Percentiles rank a stretch among this genome's conserved stretches.
Conservation (phyloP, 2,329 filamentous ascomycete species). For the Botryotinia convoluta region DNA sequence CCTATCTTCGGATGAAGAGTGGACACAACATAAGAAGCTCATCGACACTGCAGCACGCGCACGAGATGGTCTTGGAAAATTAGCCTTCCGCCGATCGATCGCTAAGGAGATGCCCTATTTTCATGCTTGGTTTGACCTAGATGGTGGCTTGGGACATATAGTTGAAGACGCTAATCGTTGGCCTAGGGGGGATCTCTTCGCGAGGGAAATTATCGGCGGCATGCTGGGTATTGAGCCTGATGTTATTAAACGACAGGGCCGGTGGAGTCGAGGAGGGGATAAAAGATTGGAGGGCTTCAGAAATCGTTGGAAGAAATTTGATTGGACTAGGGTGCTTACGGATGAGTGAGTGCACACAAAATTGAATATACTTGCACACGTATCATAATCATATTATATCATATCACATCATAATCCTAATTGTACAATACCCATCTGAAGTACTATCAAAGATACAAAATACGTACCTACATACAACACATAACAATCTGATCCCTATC, state of each 20-base stretch:
- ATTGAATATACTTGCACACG: neutral
- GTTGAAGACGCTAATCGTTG: conserved; percentile 83
- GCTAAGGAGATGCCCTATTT: conserved; percentile 99
- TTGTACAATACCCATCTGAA: neutral
- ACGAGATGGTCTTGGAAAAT: conserved; percentile 68
- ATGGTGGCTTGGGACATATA: conserved; percentile 88
- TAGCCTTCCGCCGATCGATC: conserved; percentile 77
- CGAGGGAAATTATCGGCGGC: conserved; percentile 84
- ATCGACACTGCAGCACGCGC: conserved; percentile 77
- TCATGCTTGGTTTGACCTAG: conserved; percentile 90
- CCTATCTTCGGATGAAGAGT: conserved; percentile 82
- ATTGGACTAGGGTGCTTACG: conserved; percentile 69
- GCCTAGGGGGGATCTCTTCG: conserved; percentile 91
- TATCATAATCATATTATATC: conserved; percentile 9
- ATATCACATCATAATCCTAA: neutral
- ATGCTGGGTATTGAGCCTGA: conserved; percentile 84
- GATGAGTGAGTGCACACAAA: conserved; percentile 24
- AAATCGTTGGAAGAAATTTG: conserved; percentile 67
- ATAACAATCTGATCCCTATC: neutral
- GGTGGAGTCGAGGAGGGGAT: conserved; percentile 64
- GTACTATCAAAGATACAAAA: neutral
- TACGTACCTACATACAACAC: neutral
- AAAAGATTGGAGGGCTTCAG: conserved; percentile 71
- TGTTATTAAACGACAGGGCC: conserved; percentile 83
- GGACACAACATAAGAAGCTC: conserved; percentile 91